phyloP scores from a whole-genome alignment of 306 rosid species.

The Cucurbita maxima region DNA sequence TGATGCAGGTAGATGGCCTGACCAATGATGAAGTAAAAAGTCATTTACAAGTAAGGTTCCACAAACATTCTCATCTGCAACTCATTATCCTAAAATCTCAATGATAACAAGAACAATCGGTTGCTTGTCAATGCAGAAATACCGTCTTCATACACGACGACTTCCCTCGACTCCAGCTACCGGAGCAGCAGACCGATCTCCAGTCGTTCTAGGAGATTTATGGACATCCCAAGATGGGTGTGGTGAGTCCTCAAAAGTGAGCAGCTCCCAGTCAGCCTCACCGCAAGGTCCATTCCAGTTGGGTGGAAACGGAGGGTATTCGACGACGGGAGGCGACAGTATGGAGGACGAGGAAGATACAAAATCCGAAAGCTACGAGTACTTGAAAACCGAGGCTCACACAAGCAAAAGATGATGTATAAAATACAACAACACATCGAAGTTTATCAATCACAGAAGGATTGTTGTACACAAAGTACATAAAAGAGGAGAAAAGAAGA shows the following conservation, averaged over 20 bases:
- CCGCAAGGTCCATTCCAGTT: slow-evolving; percentile 91
- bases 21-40: slow-evolving; percentile 98
- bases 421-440: slow-evolving; percentile 1
- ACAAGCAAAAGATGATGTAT: slow-evolving; percentile 37
- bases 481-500: background rate
- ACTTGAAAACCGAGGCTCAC: slow-evolving; percentile 30
- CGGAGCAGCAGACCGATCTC: slow-evolving; percentile 28
- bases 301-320: slow-evolving; percentile 38
- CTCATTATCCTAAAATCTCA: background rate
- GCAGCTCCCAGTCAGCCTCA: slow-evolving; percentile 69
- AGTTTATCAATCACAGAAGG: background rate
- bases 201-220: slow-evolving; percentile 53
- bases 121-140: slow-evolving; percentile 47
- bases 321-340: slow-evolving; percentile 47
- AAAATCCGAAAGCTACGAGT: slow-evolving; percentile 39
- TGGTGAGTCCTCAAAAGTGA: slow-evolving; percentile 63
- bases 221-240: slow-evolving; percentile 66
- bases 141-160: slow-evolving; percentile 85
- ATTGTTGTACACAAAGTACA: background rate
- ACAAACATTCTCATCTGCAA: background rate
- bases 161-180: slow-evolving; percentile 28
- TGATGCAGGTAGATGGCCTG: slow-evolving; percentile 96
- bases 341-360: slow-evolving; percentile 53
- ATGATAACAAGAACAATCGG: slow-evolving; percentile 1
- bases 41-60: slow-evolving; percentile 73